These are phyloP conservation scores for Colletotrichum sp. DNA, from an alignment of 2,329 filamentous ascomycete species.

Conservation along the genomic window DNA sequence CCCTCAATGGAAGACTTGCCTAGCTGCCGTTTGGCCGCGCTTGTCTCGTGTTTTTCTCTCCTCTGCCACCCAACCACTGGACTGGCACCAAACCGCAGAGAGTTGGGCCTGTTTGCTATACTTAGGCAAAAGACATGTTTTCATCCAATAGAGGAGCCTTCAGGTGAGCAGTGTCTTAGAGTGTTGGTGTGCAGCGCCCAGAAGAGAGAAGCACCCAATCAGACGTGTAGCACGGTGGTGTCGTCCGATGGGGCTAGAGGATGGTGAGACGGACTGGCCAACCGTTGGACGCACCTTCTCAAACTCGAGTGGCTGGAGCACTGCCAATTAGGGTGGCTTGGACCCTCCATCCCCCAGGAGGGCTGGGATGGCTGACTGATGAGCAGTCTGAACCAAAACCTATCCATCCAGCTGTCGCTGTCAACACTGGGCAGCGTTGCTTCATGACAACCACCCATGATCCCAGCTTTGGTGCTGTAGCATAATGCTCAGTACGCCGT, in stretches of 20 bases:
- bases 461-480: neutral
- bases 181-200: neutral
- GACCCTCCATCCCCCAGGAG: neutral
- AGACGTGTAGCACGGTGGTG: neutral
- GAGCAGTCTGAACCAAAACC: neutral
- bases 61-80: neutral
- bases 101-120: neutral
- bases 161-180: neutral
- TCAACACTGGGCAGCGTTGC: neutral
- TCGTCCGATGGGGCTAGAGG: neutral
- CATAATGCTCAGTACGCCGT: neutral
- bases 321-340: neutral
- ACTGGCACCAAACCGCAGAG: neutral
- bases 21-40: neutral
- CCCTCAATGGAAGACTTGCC: neutral
- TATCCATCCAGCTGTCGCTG: neutral
- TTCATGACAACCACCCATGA: neutral
- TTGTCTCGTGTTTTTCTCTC: neutral
- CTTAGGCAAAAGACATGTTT: neutral
- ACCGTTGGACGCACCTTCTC: neutral
- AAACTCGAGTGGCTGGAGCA: constrained; percentile 12
- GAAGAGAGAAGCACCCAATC: neutral
- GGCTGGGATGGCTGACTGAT: neutral
- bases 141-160: neutral
- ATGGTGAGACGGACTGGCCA: constrained; percentile 17